Evolutionary conservation across 2,329 filamentous ascomycete species (phyloP).

Genomic region (Nothophoma quercina): DNA sequence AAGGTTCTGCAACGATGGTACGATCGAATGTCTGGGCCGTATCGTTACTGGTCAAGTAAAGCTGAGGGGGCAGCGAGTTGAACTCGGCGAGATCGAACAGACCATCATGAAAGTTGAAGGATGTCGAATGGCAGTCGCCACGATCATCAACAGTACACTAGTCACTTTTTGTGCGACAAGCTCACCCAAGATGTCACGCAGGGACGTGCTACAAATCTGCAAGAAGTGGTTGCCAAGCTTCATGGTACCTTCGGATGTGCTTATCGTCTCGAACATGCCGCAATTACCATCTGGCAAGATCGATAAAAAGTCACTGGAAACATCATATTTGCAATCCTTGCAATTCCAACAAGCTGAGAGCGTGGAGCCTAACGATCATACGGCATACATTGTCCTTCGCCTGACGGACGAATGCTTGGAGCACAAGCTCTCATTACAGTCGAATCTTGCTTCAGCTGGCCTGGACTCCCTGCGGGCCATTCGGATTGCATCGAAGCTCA

Average conservation of each 20-base stretch:
- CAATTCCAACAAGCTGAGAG: conserved; percentile 21
- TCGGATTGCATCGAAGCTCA: conserved; percentile 69
- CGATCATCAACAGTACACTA: conserved; percentile 72
- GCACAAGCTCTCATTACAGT: conserved; percentile 45
- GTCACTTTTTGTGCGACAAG: conserved; percentile 75
- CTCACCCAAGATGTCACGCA: conserved; percentile 46
- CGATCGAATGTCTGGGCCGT: conserved; percentile 83
- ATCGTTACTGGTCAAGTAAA: conserved; percentile 85
- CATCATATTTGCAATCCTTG: conserved; percentile 57
- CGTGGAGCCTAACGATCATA: conserved; percentile 12
- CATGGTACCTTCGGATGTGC: conserved; percentile 81
- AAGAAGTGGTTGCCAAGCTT: conserved; percentile 78
- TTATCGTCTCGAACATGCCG: conserved; percentile 71
- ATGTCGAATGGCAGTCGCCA: conserved; percentile 70
- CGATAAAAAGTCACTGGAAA: conserved; percentile 70
- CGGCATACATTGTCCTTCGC: conserved; percentile 45
- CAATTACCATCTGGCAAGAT: conserved; percentile 84
- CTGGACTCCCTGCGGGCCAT: conserved; percentile 73
- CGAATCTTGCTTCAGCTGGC: conserved; percentile 62
- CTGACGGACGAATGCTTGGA: conserved; percentile 55
- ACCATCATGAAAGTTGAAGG: conserved; percentile 38
- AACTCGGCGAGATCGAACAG: conserved; percentile 69
- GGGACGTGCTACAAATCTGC: conserved; percentile 66
- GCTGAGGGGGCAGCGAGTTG: conserved; percentile 81
- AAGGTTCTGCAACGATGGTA: conserved; percentile 69